Conservation (phyloP, 2,329 filamentous ascomycete genomes). For the Teratosphaeria nubilosa region DNA sequence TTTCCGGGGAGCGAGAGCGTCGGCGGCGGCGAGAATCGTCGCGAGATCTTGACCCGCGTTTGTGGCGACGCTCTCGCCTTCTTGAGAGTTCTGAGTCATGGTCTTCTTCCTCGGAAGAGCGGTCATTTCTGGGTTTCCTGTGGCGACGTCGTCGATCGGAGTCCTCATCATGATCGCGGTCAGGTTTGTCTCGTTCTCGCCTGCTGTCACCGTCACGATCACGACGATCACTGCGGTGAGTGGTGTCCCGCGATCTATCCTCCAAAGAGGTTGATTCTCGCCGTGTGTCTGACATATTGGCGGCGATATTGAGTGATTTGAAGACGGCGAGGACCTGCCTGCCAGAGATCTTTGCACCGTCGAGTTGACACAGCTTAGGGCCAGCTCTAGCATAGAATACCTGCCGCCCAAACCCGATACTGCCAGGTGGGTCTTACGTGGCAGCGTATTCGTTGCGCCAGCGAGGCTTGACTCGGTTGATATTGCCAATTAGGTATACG, state of each 20-base stretch:
- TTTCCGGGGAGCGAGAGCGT: slow-evolving; percentile 18
- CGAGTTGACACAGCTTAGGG: too few species aligned
- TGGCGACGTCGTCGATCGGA: background rate
- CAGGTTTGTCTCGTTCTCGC: background rate
- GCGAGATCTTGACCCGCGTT: slow-evolving; percentile 15
- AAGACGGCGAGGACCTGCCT: too few species aligned
- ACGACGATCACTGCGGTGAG: background rate
- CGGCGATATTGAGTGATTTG: too few species aligned
- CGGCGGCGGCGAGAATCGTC: slow-evolving; percentile 12
- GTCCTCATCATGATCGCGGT: background rate
- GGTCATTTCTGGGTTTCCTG: background rate
- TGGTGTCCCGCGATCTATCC: background rate
- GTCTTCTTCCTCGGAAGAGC: background rate
- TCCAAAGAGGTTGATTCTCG: background rate
- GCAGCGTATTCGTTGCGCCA: too few species aligned
- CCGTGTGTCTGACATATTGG: background rate
- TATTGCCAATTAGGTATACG: too few species aligned
- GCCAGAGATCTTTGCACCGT: too few species aligned
- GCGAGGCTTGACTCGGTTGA: too few species aligned
- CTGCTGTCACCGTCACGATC: background rate
- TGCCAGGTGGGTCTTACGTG: too few species aligned
- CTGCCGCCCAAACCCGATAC: too few species aligned
- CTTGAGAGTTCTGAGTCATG: background rate
- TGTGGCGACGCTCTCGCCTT: slow-evolving; percentile 1
- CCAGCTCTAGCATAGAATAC: too few species aligned